phyloP scores from a whole-genome alignment of 2,329 filamentous ascomycete genomes.

The Ophiostoma sp. region DNA sequence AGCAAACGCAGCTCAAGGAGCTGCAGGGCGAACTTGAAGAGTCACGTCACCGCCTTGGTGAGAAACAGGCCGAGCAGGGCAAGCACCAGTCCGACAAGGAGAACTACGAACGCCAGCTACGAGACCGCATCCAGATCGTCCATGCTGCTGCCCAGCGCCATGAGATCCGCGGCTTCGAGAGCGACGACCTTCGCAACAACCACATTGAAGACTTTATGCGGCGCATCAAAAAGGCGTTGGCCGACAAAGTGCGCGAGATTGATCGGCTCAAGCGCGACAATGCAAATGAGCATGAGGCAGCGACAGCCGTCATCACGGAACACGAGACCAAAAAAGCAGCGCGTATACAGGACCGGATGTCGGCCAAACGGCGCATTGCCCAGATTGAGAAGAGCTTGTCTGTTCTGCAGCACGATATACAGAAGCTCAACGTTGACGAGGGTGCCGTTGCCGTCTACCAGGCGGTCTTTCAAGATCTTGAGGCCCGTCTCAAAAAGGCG shows the following conservation, averaged over 20 bases:
- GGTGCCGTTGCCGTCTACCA: slow-evolving; percentile 74
- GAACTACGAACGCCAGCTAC: slow-evolving; percentile 74
- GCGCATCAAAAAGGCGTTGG: slow-evolving; percentile 65
- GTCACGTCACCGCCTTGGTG: slow-evolving; percentile 44
- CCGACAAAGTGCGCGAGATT: slow-evolving; percentile 67
- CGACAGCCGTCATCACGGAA: slow-evolving; percentile 65
- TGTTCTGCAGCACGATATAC: slow-evolving; percentile 61
- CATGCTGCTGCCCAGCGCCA: slow-evolving; percentile 71
- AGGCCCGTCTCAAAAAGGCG: slow-evolving; percentile 54
- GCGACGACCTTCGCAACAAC: slow-evolving; percentile 61
- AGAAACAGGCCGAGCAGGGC: slow-evolving; percentile 61
- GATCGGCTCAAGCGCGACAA: slow-evolving; percentile 70
- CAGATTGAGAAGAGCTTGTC: slow-evolving; percentile 66
- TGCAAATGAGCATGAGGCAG: slow-evolving; percentile 65
- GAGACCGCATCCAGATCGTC: slow-evolving; percentile 65
- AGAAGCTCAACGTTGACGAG: slow-evolving; percentile 77
- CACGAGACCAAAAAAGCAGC: slow-evolving; percentile 69
- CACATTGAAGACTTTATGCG: slow-evolving; percentile 73
- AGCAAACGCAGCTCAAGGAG: slow-evolving; percentile 59
- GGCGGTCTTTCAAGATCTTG: slow-evolving; percentile 64
- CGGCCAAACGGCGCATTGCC: slow-evolving; percentile 65
- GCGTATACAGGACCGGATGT: slow-evolving; percentile 67
- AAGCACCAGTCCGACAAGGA: slow-evolving; percentile 81
- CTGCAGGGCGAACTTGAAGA: slow-evolving; percentile 49
- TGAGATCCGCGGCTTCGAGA: slow-evolving; percentile 78